Base-by-base conservation (phyloP, 2,329 filamentous ascomycete genomes). In the Talaromyces sp. region DNA sequence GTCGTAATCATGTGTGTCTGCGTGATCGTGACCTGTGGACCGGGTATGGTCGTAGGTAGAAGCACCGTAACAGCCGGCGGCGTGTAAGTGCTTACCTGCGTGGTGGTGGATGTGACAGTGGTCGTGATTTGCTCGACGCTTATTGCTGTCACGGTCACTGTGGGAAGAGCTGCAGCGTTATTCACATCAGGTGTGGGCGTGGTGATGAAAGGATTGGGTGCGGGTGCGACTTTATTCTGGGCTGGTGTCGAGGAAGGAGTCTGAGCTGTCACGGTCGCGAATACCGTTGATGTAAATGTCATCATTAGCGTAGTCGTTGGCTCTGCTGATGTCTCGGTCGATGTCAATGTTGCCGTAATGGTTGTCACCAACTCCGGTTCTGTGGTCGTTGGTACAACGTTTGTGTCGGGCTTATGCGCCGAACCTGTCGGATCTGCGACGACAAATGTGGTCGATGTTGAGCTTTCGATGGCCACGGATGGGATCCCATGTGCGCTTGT, bases 11-110 rank as follows among this genome's bases (percentile, higher is more conserved):
- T 70, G 5, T 64, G 63, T n/a, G 68, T 71, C 4, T 63, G 64
- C 11, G 68, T 71, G 19, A 64, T 67, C 4, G 71, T 72, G 47
- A 62, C 66, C 56, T 43, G 56, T 13, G 37, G 56, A 6, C 56
- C 10, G 61, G 67, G 11, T 65, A 45, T 9, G 52, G 56, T 45
- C 37, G 22, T 24, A 27, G 37, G 37, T 14, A 31, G 37, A 1
- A 24, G 14, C 16, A 59, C 22, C 35, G 56, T 59, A 45, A 59
- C 35, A 14, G 37, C 11, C 24, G 39, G 37, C 22, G 56, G 56
- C 14, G 56, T 59, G 33, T 31, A 59, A 24, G 39, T 59, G 11
- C 35, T 59, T 39, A 39, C 27, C 22, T 41, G n/a, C 22, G 56
- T 59, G 6, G 37, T 45, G n/a, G 56, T 58, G 8, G 56, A 14